Conservation (phyloP, 345 rosid genomes). For the Psidium friedrichsthalianum region DNA sequence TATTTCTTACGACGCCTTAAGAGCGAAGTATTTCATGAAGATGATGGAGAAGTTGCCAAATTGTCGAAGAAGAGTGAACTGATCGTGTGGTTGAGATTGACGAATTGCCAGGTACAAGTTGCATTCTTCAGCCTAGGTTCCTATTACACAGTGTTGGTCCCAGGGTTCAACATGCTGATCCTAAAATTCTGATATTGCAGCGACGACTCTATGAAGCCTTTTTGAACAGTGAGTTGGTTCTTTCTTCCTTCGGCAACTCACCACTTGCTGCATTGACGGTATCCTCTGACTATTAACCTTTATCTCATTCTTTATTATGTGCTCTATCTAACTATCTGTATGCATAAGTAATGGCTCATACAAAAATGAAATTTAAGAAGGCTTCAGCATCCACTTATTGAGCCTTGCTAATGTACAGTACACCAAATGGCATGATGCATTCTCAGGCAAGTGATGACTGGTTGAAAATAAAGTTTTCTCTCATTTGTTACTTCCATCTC, state of each 20-base stretch:
- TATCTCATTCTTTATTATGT: not conserved
- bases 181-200: slow-evolving; percentile 23
- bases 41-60: slow-evolving; percentile 34
- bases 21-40: slow-evolving; percentile 68
- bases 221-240: slow-evolving; percentile 79
- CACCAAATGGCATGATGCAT: not conserved
- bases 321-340: not conserved
- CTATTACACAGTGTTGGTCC: not conserved
- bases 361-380: not conserved
- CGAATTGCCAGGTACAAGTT: slow-evolving; percentile 68
- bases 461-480: not conserved
- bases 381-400: not conserved
- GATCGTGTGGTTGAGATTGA: slow-evolving; percentile 86
- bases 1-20: slow-evolving; percentile 89
- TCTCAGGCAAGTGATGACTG: not conserved
- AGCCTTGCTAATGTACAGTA: not conserved
- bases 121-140: not conserved
- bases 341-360: not conserved
- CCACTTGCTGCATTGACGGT: slow-evolving; percentile 99
- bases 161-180: not conserved
- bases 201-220: slow-evolving; percentile 85
- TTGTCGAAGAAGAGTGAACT: slow-evolving; percentile 87
- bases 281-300: not conserved
- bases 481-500: not conserved
- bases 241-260: slow-evolving; percentile 92